A percentile compares a stretch with the other conserved stretches of the same genome.
These are phyloP conservation scores for Pyrus bretschneideri DNA, from an alignment of 306 rosid species.

Conservation along the genomic window DNA sequence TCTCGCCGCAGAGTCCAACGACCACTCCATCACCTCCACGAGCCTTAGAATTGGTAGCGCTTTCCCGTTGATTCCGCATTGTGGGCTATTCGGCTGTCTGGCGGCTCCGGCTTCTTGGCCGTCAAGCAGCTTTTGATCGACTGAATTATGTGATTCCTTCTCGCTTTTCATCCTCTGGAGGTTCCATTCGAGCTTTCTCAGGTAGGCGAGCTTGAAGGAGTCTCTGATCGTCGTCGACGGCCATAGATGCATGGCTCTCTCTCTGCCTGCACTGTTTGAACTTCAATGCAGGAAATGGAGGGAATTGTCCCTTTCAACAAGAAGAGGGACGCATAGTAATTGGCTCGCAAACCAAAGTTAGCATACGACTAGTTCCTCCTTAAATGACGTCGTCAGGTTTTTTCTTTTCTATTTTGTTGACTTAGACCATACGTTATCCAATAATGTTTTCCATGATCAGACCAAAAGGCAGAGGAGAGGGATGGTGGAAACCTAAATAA, in stretches of 20 bases:
- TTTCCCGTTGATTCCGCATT: too few relatives aligned
- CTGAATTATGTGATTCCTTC: not conserved
- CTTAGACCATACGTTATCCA: too few relatives aligned
- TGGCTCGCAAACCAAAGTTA: not conserved
- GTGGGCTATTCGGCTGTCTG: too few relatives aligned
- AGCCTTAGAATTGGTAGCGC: too few relatives aligned
- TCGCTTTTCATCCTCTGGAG: slow-evolving; percentile 26
- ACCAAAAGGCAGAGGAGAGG: too few relatives aligned
- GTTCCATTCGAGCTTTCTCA: slow-evolving; percentile 36
- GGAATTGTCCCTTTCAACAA: not conserved
- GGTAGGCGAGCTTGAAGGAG: slow-evolving; percentile 28
- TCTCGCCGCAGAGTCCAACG: too few relatives aligned
- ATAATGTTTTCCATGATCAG: too few relatives aligned
- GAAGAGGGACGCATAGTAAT: not conserved
- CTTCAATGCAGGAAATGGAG: not conserved
- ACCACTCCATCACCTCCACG: too few relatives aligned
- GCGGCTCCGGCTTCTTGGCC: too few relatives aligned
- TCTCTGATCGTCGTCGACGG: slow-evolving; percentile 36
- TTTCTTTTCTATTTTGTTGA: too few relatives aligned
- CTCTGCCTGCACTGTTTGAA: not conserved
- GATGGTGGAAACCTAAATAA: too few relatives aligned
- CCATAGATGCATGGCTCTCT: slow-evolving; percentile 39
- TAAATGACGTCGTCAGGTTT: not conserved
- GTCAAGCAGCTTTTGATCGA: too few relatives aligned
- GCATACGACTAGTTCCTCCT: not conserved